Percentiles rank a stretch among this genome's conserved stretches.
Conservation (phyloP, 2,329 filamentous ascomycete genomes). For the Claviceps purpurea region DNA sequence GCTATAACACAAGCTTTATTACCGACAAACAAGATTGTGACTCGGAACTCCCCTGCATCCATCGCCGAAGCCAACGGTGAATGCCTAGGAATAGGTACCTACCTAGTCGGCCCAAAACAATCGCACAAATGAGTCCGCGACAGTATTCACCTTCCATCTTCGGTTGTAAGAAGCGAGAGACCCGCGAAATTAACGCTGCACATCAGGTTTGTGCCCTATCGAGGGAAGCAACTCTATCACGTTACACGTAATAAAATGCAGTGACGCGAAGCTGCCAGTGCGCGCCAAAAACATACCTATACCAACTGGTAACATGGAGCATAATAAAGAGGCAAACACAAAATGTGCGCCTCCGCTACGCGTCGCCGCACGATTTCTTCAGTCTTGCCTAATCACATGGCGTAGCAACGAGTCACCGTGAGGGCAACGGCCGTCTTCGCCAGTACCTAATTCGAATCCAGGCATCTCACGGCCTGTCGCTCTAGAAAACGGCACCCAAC, state of each 20-base stretch:
- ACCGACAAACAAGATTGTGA: neutral
- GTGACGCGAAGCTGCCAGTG: no score
- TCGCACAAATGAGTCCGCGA: no score
- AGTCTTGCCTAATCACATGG: conserved; percentile 8
- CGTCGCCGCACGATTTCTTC: no score
- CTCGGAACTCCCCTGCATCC: neutral
- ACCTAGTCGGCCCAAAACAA: neutral
- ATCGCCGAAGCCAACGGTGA: neutral
- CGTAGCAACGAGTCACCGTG: conserved; percentile 23
- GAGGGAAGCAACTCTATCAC: neutral
- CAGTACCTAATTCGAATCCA: conserved; percentile 18
- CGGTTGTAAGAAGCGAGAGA: neutral
- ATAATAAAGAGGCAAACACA: no score
- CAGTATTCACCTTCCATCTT: neutral
- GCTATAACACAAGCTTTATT: neutral
- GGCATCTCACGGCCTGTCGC: conserved; percentile 24
- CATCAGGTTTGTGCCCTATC: neutral
- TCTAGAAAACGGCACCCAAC: conserved; percentile 36
- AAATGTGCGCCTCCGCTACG: no score
- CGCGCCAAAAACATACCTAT: no score
- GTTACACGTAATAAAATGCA: no score
- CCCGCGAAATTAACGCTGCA: neutral
- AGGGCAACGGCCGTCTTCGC: conserved; percentile 24
- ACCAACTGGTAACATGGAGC: no score
- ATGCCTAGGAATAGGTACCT: neutral